Percentiles rank a stretch among this genome's conserved stretches.
phyloP scores from a whole-genome alignment of 768 basidiomycete genomes.

The Collybia mongolica region DNA sequence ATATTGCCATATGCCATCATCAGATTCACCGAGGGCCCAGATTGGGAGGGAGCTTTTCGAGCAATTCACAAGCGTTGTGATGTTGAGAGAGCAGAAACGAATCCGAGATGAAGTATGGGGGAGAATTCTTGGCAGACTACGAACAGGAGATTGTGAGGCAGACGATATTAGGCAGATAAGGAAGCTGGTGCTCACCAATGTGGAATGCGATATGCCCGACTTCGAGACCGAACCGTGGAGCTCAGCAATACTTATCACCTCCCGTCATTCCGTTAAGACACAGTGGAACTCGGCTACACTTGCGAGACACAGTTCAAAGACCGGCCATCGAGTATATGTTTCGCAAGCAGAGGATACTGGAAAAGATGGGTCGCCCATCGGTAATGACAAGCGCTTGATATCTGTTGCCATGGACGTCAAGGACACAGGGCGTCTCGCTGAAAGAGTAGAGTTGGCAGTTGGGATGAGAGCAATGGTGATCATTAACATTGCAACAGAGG shows the following conservation, averaged over 20 bases:
- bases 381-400: constrained; percentile 2
- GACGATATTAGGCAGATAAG: not conserved
- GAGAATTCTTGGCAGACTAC: not conserved
- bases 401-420: constrained; percentile 7
- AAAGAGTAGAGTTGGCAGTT: constrained; percentile 24
- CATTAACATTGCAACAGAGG: constrained; percentile 33
- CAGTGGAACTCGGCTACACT: not conserved
- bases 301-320: not conserved
- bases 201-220: not conserved
- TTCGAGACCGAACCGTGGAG: not conserved
- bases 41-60: not conserved
- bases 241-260: not conserved
- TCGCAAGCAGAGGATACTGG: constrained; percentile 25
- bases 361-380: not conserved
- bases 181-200: not conserved
- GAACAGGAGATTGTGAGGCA: not conserved
- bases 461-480: constrained; percentile 38
- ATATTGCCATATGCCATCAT: not conserved
- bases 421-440: constrained; percentile 14
- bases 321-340: not conserved
- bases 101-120: not conserved
- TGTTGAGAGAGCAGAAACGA: not conserved
- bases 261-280: not conserved
- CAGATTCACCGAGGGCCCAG: not conserved
- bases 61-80: not conserved